These are phyloP conservation scores for Triticum monococcum DNA, from an alignment of 176 grass and related monocot genomes.

Conservation along the genomic window DNA sequence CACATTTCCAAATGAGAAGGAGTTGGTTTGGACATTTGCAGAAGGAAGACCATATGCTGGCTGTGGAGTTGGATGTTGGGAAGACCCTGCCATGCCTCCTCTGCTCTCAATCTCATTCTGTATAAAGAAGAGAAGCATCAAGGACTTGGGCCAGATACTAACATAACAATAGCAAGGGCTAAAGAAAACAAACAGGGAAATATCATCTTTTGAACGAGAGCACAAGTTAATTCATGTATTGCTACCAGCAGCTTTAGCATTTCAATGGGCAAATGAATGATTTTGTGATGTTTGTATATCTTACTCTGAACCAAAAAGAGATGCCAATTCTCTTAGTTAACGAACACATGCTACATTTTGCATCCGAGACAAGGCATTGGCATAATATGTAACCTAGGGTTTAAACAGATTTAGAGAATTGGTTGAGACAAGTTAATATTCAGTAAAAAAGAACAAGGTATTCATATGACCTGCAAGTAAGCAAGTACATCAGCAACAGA, in stretches of 20 bases:
- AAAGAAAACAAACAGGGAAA: neutral
- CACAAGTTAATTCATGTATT: neutral
- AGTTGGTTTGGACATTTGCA: conserved; percentile 17
- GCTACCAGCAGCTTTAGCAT: neutral
- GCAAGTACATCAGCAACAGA: conserved; percentile 39
- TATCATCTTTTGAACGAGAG: neutral
- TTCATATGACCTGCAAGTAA: conserved; percentile 51
- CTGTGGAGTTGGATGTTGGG: conserved; percentile 25
- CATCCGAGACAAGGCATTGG: neutral
- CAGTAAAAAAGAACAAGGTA: neutral
- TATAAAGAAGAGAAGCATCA: conserved; percentile 29
- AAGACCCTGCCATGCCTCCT: conserved; percentile 27
- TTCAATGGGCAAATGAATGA: neutral
- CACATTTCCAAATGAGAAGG: conserved; percentile 38
- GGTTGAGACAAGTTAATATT: neutral
- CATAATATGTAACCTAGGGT: conserved; percentile 7
- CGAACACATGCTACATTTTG: neutral
- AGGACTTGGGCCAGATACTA: conserved; percentile 5
- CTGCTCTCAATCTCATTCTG: conserved; percentile 58
- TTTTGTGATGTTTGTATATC: neutral
- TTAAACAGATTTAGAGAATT: conserved; percentile 6
- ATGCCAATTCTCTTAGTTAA: neutral
- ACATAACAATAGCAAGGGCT: neutral
- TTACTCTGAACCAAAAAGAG: neutral
- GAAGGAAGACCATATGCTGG: conserved; percentile 11